phyloP scores from a whole-genome alignment of 805 yeast genomes.

The Isabelozyma gotoi region DNA sequence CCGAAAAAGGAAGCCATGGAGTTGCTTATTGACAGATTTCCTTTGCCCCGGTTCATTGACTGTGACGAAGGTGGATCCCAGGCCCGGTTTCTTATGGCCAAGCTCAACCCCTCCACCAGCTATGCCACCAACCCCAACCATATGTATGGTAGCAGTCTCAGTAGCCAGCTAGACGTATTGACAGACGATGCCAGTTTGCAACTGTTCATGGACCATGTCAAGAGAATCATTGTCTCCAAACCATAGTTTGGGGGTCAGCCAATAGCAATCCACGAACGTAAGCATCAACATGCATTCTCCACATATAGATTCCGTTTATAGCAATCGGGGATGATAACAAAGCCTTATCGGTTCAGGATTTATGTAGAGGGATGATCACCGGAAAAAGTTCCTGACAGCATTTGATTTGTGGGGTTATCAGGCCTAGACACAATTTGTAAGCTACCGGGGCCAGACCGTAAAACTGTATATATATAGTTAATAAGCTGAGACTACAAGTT shows the following conservation, averaged over 20 bases:
- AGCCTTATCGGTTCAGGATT: not conserved
- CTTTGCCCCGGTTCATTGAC: constrained; percentile 70
- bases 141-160: constrained; percentile 14
- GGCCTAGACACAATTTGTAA: too few species aligned
- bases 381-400: not conserved
- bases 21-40: constrained; percentile 63
- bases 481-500: too few species aligned
- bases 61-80: constrained; percentile 78
- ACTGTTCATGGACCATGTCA: constrained; percentile 55
- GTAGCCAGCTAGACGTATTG: constrained; percentile 34
- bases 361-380: not conserved
- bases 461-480: too few species aligned
- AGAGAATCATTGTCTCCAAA: constrained; percentile 29
- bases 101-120: constrained; percentile 64
- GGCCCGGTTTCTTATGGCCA: constrained; percentile 69
- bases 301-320: not conserved
- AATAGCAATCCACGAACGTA: not conserved
- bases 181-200: constrained; percentile 64
- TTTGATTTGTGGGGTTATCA: not conserved
- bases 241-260: constrained; percentile 4
- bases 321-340: not conserved
- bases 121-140: constrained; percentile 43
- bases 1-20: constrained; percentile 69
- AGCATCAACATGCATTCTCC: too few species aligned
- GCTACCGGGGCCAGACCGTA: too few species aligned